Evolutionary conservation across 306 rosid genomes (phyloP), one percentile per base, ranked within the genome.

Genomic region (Begonia fuchsioides): DNA sequence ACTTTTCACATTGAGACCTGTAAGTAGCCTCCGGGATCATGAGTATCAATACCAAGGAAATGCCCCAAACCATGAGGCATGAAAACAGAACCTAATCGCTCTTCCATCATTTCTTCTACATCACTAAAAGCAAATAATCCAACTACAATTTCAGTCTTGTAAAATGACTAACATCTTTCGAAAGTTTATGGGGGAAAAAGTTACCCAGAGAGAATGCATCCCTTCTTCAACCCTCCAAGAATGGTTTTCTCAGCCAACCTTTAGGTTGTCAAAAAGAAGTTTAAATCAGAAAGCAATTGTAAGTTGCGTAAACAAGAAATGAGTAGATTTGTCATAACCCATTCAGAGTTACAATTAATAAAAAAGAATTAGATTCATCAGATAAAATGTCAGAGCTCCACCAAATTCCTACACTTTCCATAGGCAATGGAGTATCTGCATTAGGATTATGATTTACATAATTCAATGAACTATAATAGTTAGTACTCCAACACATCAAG

Each of bases 31-130:
- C 96, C 96, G 41, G 94, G 88, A 65, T 87, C 96, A 65, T 87
- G 94, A 15, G 88, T 87, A 58, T 87, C 94, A 45, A 87, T 38
- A 50, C 96, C 96, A 76, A 87, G 96, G 57, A 87, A 76, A 83
- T 87, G 96, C 20, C 96, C 94, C 47, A 83, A 63, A 50, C 96
- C 96, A 53, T 87, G 94, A 35, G 96, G 93, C 96, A 87, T 71
- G 67, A 87, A 87, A 69, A 76, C 74, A 52, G 87, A 85, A 70
- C 96, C 88, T 55, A 83, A 47, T 65, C 67, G 69, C 50, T 69
- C 74, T 40, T 50, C 64, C 74, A 78, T 69, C 93, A 80, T 87
- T 43, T 80, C 88, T 32, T 80, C 77, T 39, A 83, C 83, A 49
- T 78, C 60, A 48, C 96, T 87, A 60, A 54, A 70, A 48, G 57